Evolutionary conservation across 176 grass and related monocot species (phyloP).

Genomic region (Musa troglodytarum): DNA sequence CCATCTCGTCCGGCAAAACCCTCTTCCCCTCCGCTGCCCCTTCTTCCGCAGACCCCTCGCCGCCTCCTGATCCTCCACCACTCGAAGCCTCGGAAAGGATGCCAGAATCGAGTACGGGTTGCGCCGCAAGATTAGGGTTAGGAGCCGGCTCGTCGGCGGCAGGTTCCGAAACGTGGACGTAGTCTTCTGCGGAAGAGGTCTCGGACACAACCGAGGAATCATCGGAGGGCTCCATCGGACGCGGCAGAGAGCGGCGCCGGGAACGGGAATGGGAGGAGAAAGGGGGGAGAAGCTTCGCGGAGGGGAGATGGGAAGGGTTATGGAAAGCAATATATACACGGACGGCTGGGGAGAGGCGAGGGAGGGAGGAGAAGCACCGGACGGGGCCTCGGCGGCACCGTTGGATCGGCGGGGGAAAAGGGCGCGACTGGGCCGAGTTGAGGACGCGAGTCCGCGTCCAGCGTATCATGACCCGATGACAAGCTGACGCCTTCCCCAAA

Average conservation of each 20-base stretch:
- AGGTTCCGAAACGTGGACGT: not conserved
- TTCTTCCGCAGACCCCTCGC: not conserved
- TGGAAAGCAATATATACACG: too few species aligned
- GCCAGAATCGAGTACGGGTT: not conserved
- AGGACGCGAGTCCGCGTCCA: constrained; percentile 7
- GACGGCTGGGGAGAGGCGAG: not conserved
- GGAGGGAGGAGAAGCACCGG: not conserved
- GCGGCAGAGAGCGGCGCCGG: constrained; percentile 10
- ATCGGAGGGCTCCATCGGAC: constrained; percentile 41
- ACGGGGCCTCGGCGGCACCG: not conserved
- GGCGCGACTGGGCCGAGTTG: constrained; percentile 12
- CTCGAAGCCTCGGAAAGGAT: constrained; percentile 7
- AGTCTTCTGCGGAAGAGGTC: not conserved
- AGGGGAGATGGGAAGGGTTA: not conserved
- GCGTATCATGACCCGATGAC: constrained; percentile 23
- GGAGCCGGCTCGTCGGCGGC: constrained; percentile 1
- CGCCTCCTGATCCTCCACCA: not conserved
- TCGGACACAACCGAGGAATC: not conserved
- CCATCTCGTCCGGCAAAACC: constrained; percentile 54
- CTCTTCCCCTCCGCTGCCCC: constrained; percentile 9
- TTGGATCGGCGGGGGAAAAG: not conserved
- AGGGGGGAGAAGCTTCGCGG: not conserved
- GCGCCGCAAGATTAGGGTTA: not conserved
- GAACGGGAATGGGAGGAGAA: constrained; percentile 2
- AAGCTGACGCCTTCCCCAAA: too few species aligned